Evolutionary conservation across 441 rosid species (phyloP).

Genomic region (Mallotus japonicus): DNA sequence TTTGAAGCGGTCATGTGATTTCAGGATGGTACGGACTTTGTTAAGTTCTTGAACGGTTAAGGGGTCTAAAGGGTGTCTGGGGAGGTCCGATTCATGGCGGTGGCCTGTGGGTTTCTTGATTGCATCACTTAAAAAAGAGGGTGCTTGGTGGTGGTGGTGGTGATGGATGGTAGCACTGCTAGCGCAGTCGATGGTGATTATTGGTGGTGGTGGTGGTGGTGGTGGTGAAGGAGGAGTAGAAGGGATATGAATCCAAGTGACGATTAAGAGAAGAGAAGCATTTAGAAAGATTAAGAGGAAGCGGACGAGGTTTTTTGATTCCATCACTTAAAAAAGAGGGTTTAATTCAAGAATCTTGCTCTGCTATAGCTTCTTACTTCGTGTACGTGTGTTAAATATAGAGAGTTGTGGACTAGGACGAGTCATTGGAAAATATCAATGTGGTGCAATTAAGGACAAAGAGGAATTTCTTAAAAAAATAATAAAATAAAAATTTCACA

Average conservation of each 20-base stretch:
- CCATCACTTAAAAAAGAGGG: conserved; percentile 36
- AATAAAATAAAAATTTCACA: too few relatives aligned
- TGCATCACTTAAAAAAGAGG: too few relatives aligned
- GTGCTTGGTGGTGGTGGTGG: too few relatives aligned
- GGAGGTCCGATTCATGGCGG: conserved; percentile 46
- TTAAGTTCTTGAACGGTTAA: conserved; percentile 65
- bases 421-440: too few relatives aligned
- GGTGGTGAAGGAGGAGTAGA: conserved; percentile 32
- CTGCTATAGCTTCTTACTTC: background rate
- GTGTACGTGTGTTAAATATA: background rate
- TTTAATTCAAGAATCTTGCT: too few relatives aligned
- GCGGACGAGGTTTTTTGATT: conserved; percentile 43
- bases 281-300: conserved; percentile 43
- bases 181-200: conserved; percentile 43
- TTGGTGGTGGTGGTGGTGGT: too few relatives aligned
- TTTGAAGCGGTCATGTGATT: conserved; percentile 55
- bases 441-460: too few relatives aligned
- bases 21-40: conserved; percentile 52
- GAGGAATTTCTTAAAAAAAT: too few relatives aligned
- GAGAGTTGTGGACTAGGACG: background rate
- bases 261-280: conserved; percentile 46
- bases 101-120: conserved; percentile 30
- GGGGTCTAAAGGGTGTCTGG: conserved; percentile 85
- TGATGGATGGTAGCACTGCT: too few relatives aligned
- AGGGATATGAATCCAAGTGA: conserved; percentile 55